phyloP scores from a whole-genome alignment of 1,139 yeast species.

The Yamadazyma dendronema region DNA sequence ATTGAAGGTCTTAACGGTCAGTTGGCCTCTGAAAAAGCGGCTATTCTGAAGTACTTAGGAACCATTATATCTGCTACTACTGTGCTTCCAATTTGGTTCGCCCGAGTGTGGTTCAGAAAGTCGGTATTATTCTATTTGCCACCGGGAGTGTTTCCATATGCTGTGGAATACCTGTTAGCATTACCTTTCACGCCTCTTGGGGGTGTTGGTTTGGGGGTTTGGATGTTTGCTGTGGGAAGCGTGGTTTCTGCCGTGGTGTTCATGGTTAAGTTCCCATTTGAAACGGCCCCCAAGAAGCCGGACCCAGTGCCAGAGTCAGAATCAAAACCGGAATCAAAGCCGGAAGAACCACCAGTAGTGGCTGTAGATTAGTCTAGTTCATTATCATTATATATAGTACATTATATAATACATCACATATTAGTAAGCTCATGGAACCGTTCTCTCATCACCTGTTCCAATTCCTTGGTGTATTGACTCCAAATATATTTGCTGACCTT shows the following conservation, averaged over 20 bases:
- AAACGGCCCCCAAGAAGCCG: slow-evolving; percentile 21
- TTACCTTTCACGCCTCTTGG: slow-evolving; percentile 62
- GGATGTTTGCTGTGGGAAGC: slow-evolving; percentile 43
- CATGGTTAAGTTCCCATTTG: slow-evolving; percentile 29
- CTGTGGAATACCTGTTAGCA: slow-evolving; percentile 56
- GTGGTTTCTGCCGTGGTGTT: slow-evolving; percentile 30
- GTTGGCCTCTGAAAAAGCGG: slow-evolving; percentile 35
- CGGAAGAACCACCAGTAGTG: slow-evolving; percentile 2
- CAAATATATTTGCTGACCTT: slow-evolving; percentile 24
- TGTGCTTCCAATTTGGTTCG: slow-evolving; percentile 46
- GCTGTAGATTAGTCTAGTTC: background rate
- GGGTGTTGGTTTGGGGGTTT: slow-evolving; percentile 49
- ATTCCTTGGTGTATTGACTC: slow-evolving; percentile 16
- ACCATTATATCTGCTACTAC: slow-evolving; percentile 28
- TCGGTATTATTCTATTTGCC: slow-evolving; percentile 63
- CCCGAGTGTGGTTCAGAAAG: slow-evolving; percentile 58
- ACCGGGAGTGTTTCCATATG: slow-evolving; percentile 53
- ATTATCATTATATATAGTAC: background rate
- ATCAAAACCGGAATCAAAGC: slow-evolving; percentile 9
- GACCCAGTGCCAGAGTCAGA: slow-evolving; percentile 10
- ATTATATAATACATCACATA: background rate
- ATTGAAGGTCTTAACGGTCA: slow-evolving; percentile 41
- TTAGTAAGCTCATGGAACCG: slow-evolving; percentile 11
- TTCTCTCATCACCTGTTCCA: slow-evolving; percentile 22
- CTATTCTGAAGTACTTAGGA: slow-evolving; percentile 33